These are phyloP conservation scores for Blastocystis sp. DNA, from an alignment of 352 stramenopile species.

Conservation along the genomic window DNA sequence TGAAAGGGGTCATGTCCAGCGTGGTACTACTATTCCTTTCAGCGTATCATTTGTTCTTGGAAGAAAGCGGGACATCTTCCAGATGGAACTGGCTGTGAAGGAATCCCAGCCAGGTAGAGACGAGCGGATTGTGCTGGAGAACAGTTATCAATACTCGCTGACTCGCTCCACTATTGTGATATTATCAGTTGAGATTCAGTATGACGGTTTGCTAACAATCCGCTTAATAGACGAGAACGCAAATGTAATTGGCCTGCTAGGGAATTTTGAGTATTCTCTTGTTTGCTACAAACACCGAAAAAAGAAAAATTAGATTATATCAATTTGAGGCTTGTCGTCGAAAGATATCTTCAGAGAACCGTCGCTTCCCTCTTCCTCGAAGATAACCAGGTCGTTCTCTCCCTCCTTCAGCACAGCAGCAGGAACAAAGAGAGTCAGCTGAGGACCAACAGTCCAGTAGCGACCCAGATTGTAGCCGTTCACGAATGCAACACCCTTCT, in stretches of 20 bases:
- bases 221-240: neutral
- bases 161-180: neutral
- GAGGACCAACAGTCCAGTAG: constrained; percentile 60
- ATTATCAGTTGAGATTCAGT: neutral
- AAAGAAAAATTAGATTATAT: constrained; percentile 9
- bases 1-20: neutral
- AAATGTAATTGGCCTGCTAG: neutral
- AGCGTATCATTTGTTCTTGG: neutral
- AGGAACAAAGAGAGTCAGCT: constrained; percentile 57
- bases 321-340: constrained; percentile 43
- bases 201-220: neutral
- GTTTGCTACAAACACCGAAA: constrained; percentile 24
- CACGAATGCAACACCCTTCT: constrained; percentile 61
- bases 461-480: constrained; percentile 59
- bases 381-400: constrained; percentile 52
- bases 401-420: constrained; percentile 54
- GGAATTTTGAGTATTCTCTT: neutral
- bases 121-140: neutral
- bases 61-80: too few relatives aligned
- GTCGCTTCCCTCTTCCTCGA: constrained; percentile 32
- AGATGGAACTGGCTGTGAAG: neutral
- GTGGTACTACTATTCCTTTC: neutral
- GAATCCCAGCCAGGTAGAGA: neutral
- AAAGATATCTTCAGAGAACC: constrained; percentile 15
- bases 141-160: neutral